phyloP scores from a whole-genome alignment of 768 basidiomycete species.

The Termitomyces eurrhizus region DNA sequence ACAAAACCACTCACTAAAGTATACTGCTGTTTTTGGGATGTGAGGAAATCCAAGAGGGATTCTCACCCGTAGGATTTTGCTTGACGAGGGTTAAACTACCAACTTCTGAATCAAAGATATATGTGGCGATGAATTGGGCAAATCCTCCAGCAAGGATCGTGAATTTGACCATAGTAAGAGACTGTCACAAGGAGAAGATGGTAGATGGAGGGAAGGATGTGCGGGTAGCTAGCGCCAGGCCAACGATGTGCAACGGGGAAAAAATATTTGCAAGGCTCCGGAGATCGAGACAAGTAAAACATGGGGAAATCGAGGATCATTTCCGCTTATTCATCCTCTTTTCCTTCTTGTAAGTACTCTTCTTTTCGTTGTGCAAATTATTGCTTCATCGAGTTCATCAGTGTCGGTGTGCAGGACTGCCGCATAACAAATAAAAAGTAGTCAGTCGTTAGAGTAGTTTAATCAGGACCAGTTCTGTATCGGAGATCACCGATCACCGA shows the following conservation, averaged over 20 bases:
- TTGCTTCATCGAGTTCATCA: neutral
- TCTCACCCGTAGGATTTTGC: conserved; percentile 42
- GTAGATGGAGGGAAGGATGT: neutral
- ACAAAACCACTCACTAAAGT: conserved; percentile 44
- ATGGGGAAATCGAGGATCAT: neutral
- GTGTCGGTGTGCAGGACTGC: neutral
- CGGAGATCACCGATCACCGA: too few relatives aligned
- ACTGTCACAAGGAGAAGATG: neutral
- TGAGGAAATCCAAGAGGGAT: conserved; percentile 56
- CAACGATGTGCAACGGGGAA: neutral
- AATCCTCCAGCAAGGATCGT: conserved; percentile 48
- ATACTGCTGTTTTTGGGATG: conserved; percentile 52
- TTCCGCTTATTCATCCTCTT: neutral
- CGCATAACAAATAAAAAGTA: neutral
- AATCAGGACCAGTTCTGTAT: too few relatives aligned
- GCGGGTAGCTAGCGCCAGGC: neutral
- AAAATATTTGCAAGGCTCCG: neutral
- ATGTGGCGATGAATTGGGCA: conserved; percentile 40
- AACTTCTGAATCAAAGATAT: conserved; percentile 49
- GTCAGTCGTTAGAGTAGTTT: too few relatives aligned
- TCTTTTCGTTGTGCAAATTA: neutral
- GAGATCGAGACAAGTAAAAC: neutral
- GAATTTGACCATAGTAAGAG: conserved; percentile 38
- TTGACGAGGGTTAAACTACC: conserved; percentile 39
- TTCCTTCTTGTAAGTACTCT: neutral